These are phyloP conservation scores for Paraconiothyrium sp. DNA, from an alignment of 2,329 filamentous ascomycete genomes.

Conservation along the genomic window DNA sequence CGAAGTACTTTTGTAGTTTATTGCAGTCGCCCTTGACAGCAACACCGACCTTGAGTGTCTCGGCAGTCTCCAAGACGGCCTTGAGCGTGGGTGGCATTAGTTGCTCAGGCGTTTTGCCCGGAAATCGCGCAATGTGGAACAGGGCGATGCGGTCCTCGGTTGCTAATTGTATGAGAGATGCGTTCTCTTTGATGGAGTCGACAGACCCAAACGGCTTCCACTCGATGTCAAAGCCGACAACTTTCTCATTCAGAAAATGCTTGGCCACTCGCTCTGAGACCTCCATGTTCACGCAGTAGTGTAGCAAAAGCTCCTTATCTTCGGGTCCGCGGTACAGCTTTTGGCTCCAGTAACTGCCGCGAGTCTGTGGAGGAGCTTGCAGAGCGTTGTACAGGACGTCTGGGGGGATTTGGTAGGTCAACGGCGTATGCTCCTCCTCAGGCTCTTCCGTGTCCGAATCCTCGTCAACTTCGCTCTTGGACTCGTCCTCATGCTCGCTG, in stretches of 20 bases:
- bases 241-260: conserved; percentile 73
- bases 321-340: conserved; percentile 69
- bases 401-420: conserved; percentile 46
- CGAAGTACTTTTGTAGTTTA: conserved; percentile 69
- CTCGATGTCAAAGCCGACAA: conserved; percentile 90
- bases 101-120: conserved; percentile 55
- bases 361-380: conserved; percentile 40
- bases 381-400: conserved; percentile 39
- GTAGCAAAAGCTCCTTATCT: conserved; percentile 69
- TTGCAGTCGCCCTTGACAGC: conserved; percentile 71
- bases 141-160: conserved; percentile 79
- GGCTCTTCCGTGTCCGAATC: conserved; percentile 25
- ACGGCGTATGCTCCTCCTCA: conserved; percentile 31
- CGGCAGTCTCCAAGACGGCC: conserved; percentile 74
- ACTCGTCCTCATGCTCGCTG: conserved; percentile 11
- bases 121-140: conserved; percentile 74
- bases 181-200: conserved; percentile 76
- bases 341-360: conserved; percentile 70
- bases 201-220: conserved; percentile 66
- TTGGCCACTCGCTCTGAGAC: conserved; percentile 74
- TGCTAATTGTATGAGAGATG: conserved; percentile 85
- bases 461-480: conserved; percentile 12
- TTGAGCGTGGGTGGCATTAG: conserved; percentile 75
- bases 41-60: conserved; percentile 80
- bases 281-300: conserved; percentile 77